These are phyloP conservation scores for Vigna mungo DNA, from an alignment of 306 rosid species.

Conservation along the genomic window DNA sequence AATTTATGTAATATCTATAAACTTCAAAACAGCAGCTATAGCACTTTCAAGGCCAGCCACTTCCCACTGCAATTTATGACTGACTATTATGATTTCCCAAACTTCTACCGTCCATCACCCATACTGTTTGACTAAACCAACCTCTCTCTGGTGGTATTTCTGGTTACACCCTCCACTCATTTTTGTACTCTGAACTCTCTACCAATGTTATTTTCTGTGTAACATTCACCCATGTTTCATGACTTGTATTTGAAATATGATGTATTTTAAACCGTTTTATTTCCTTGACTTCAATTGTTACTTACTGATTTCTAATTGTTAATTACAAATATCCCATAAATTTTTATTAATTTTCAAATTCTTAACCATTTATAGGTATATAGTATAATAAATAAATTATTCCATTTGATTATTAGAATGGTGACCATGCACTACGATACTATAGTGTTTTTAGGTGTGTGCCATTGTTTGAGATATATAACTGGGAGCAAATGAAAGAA, in stretches of 20 bases:
- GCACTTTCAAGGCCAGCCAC: neutral
- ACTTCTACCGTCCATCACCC: neutral
- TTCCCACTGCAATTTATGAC: neutral
- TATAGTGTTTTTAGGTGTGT: too few species aligned
- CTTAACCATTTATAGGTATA: too few species aligned
- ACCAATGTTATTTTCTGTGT: neutral
- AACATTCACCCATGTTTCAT: neutral
- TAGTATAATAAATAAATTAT: too few species aligned
- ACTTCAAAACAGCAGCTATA: neutral
- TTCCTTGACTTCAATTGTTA: neutral
- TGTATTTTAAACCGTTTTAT: too few species aligned
- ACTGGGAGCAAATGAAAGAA: too few species aligned
- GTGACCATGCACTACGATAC: too few species aligned
- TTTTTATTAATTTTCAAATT: too few species aligned
- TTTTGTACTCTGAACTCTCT: neutral
- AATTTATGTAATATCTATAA: neutral
- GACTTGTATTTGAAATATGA: neutral
- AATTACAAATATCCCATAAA: too few species aligned
- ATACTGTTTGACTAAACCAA: neutral
- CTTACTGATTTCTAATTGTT: neutral
- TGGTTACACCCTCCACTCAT: neutral
- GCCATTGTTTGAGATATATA: too few species aligned
- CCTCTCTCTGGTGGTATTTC: neutral
- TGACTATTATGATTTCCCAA: neutral
- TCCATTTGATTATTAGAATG: too few species aligned